Base-by-base conservation (phyloP, 352 stramenopile genomes). In the Phytophthora agathidicida region DNA sequence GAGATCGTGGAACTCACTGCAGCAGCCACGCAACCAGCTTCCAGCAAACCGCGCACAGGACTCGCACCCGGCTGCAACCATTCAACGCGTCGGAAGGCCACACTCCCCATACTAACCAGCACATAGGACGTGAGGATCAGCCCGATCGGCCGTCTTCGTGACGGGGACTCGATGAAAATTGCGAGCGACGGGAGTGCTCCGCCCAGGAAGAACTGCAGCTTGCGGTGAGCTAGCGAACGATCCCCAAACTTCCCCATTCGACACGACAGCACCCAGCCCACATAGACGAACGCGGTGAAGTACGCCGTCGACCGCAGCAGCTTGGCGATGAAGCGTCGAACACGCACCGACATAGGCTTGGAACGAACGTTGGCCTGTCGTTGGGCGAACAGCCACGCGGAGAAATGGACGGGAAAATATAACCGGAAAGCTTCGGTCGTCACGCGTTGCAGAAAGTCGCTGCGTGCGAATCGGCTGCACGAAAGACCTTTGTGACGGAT, bases 101-200 rank as follows among this genome's bases (percentile, higher is more conserved):
- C 77, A 3, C 64, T 72, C 22, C 68, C 69, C 37, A 85, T 61
- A 33, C 77, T 89, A 39, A 86, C 56, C 6, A 85, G 77, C 53
- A 67, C 67, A 31, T 89, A 89, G 28, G 80, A 85, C 16, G 69
- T 68, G 36, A 89, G 75, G 55, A 89, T 85, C 7, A 89, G 66
- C 13, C 73, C 77, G 38, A 88, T 83, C 1, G 75, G 77, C 2
- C 68, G 65, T 16, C 77, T 56, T 16, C 80, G 60, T 7, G 72
- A 78, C 2, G 67, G 65, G 3, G 71, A 70, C 53, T 89, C 80
- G 33, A 83, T 80, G 33, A 88, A 67, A 28, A 89, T 67, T 32
- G 80, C 67, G 7, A 74, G 38, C 14, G 75, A 71, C 1, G 77
- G 73, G 11, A 89, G 43, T 31, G 75, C 67, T 5, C 80, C 80